Evolutionary conservation across 2,329 filamentous ascomycete species (phyloP).

Genomic region (Penicillium sp.): DNA sequence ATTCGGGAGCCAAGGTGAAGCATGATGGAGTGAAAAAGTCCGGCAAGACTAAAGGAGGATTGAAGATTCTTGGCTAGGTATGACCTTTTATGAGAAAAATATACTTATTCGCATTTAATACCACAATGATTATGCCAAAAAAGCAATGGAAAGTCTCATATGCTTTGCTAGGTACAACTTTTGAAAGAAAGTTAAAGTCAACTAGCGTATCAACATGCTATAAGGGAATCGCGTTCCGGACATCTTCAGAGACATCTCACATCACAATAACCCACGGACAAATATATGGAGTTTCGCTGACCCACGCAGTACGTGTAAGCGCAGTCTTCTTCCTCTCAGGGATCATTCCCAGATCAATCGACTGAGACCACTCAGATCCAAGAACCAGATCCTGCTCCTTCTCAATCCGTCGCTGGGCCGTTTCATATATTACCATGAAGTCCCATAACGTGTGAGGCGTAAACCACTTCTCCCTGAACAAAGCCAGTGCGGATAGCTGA

Average conservation of each 20-base stretch:
- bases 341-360: neutral
- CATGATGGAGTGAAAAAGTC: slow-evolving; percentile 48
- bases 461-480: neutral
- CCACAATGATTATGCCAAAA: neutral
- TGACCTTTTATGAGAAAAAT: neutral
- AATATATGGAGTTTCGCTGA: neutral
- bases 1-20: slow-evolving; percentile 44
- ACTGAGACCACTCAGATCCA: neutral
- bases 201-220: neutral
- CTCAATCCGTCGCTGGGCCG: neutral
- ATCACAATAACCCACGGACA: neutral
- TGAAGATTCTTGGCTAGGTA: slow-evolving; percentile 46
- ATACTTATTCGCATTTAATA: neutral
- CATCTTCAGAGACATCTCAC: neutral
- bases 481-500: neutral
- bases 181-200: neutral
- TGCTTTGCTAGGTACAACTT: neutral
- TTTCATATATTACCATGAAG: neutral
- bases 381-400: neutral
- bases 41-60: slow-evolving; percentile 47
- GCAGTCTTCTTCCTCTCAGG: neutral
- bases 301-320: neutral
- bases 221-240: neutral
- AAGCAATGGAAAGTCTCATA: neutral
- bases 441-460: neutral